Evolutionary conservation across 2,329 filamentous ascomycete species (phyloP).

Genomic region (Alternaria ethzedia): DNA sequence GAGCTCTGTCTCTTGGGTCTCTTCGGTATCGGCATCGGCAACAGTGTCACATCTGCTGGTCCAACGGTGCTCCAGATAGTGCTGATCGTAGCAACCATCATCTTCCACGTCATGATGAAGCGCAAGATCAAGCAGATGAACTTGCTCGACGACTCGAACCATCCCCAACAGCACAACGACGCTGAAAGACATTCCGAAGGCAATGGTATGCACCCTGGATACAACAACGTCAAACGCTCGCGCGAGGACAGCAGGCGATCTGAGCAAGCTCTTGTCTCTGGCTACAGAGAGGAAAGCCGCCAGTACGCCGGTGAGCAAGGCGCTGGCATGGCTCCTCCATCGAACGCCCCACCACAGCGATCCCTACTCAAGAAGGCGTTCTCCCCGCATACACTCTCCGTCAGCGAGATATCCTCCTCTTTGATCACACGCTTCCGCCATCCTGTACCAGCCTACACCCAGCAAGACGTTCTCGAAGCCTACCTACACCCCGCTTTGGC

Average conservation of each 20-base stretch:
- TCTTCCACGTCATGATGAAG: slow-evolving; percentile 50
- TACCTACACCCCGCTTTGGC: slow-evolving; percentile 20
- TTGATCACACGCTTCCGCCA: slow-evolving; percentile 12
- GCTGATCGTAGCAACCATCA: slow-evolving; percentile 48
- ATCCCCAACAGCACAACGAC: slow-evolving; percentile 23
- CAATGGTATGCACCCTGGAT: neutral
- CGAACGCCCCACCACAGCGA: neutral
- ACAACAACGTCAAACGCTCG: neutral
- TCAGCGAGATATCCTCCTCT: slow-evolving; percentile 14
- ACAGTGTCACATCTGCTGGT: slow-evolving; percentile 42
- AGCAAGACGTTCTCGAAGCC: slow-evolving; percentile 20
- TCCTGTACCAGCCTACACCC: slow-evolving; percentile 11
- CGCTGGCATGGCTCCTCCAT: slow-evolving; percentile 3
- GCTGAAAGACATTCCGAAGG: slow-evolving; percentile 27
- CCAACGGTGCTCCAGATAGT: slow-evolving; percentile 52
- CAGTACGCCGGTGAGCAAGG: neutral
- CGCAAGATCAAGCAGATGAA: slow-evolving; percentile 38
- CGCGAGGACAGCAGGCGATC: neutral
- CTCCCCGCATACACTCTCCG: slow-evolving; percentile 10
- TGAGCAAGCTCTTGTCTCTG: slow-evolving; percentile 1
- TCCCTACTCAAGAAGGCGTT: slow-evolving; percentile 11
- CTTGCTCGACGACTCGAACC: slow-evolving; percentile 36
- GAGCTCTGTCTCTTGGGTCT: slow-evolving; percentile 56
- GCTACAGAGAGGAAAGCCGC: slow-evolving; percentile 1
- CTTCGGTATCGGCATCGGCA: slow-evolving; percentile 50